Percentiles rank a stretch among this genome's conserved stretches.
phyloP scores from a whole-genome alignment of 2,329 filamentous ascomycete species.

The Pezicula neosporulosa region DNA sequence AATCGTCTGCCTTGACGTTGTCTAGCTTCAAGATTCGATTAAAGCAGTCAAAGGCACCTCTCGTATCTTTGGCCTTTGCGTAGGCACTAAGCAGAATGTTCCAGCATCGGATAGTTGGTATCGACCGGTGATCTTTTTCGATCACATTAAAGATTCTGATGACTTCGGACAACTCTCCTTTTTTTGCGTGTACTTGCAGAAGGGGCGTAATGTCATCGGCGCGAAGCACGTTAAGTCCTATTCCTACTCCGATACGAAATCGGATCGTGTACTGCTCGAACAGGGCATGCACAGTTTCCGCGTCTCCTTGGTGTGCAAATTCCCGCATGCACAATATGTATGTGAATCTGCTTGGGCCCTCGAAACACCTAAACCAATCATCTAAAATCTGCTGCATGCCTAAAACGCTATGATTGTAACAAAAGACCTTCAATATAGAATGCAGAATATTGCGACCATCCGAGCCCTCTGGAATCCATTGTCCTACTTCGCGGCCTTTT shows the following conservation, averaged over 20 bases:
- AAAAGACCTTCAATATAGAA: constrained; percentile 27
- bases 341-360: constrained; percentile 21
- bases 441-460: constrained; percentile 18
- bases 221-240: constrained; percentile 3
- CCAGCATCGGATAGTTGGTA: constrained; percentile 62
- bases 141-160: constrained; percentile 62
- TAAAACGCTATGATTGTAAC: constrained; percentile 23
- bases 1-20: constrained; percentile 50
- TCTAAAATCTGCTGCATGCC: constrained; percentile 34
- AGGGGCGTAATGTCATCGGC: constrained; percentile 46
- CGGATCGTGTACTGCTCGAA: constrained; percentile 35
- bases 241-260: constrained; percentile 4
- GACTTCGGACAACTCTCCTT: constrained; percentile 60
- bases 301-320: constrained; percentile 44
- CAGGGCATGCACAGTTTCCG: constrained; percentile 36
- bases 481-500: constrained; percentile 9
- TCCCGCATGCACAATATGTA: constrained; percentile 32
- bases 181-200: constrained; percentile 67
- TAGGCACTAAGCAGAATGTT: constrained; percentile 76
- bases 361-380: constrained; percentile 30
- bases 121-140: constrained; percentile 46
- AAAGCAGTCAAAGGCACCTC: constrained; percentile 63
- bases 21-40: constrained; percentile 47
- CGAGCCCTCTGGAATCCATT: neutral
- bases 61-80: constrained; percentile 60